Evolutionary conservation across 257 asterid genomes (phyloP).

Genomic region (Plantago ovata): DNA sequence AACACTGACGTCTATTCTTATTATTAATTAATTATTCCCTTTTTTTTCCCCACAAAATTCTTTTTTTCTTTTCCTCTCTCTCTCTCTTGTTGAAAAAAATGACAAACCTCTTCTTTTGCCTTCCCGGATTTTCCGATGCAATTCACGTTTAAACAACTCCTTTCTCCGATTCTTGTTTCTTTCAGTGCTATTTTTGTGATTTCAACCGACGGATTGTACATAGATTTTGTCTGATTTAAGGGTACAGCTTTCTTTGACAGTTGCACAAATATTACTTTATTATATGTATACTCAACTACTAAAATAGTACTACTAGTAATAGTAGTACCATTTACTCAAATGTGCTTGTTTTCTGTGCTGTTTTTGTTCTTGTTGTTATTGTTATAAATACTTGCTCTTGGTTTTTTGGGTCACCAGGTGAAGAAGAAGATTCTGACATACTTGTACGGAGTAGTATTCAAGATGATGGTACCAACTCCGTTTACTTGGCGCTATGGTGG

Average conservation of each 20-base stretch:
- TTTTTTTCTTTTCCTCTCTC: conserved; percentile 1
- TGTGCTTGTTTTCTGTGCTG: neutral
- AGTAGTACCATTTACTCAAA: neutral
- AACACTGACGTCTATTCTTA: conserved; percentile 9
- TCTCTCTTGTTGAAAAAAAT: neutral
- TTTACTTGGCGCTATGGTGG: conserved; percentile 80
- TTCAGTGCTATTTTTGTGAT: neutral
- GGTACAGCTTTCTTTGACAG: conserved; percentile 25
- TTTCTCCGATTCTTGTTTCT: neutral
- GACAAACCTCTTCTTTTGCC: neutral
- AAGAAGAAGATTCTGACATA: conserved; percentile 20
- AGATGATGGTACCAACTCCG: conserved; percentile 54
- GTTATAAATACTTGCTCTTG: too few species aligned
- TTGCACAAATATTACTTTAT: conserved; percentile 2
- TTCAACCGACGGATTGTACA: conserved; percentile 34
- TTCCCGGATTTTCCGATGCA: conserved; percentile 28
- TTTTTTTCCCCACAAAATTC: too few species aligned
- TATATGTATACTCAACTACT: too few species aligned
- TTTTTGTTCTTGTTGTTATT: conserved; percentile 1
- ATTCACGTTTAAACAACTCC: conserved; percentile 1
- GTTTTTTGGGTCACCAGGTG: neutral
- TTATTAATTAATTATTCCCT: conserved; percentile 19
- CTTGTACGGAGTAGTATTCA: too few species aligned
- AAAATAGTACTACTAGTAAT: too few species aligned
- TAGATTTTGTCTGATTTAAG: conserved; percentile 22